Base-by-base conservation (phyloP, 108 stramenopile species). In the Nannochloropsis gaditana region DNA sequence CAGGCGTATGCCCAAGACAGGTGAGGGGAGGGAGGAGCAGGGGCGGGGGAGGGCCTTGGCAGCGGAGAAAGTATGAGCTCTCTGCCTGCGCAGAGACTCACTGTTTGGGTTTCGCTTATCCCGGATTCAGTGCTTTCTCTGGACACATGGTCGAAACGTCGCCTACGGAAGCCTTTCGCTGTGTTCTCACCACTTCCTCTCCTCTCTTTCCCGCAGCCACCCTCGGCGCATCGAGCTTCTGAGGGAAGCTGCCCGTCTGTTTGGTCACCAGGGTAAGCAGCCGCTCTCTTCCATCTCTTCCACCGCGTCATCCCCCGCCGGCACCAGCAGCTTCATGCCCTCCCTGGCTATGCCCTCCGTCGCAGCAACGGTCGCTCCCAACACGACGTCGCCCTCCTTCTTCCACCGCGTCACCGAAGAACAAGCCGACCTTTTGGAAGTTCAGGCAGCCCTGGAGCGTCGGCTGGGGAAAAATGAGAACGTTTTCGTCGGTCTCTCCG, bases 401-500 rank as follows among this genome's bases (percentile, higher is more conserved):
- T 86, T 89, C 50, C 89, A 84, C 88, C 44, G 86, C 11, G 83
- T 44, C 79, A 89, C 89, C n/a, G 86, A 45, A 21, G 89, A 89
- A 10, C 89, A 89, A 80, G 84, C 81, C 11, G 89, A 89, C 19
- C 85, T 89, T 17, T n/a, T 89, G 31, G 89, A 89, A 84, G 59
- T 44, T 6, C 89, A 89, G 84, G 43, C 83, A 9, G 86, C 83
- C 19, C 82, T 89, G 44, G 88, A 88, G 11, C 83, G 44, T 15
- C 85, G 86, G 21, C 15, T n/a, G 19, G 59, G 59, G 19, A 73
- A 73, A 73, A 73, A 73, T 8, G 59, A 84, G 45, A 44, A 84
- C 5, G 79, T 83, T 21, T 89, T 89, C 43, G 82, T 88, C n/a
- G 89, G 88, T 43, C 88, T 88, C 80, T 89, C 89, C 15, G 85